A percentile compares a stretch with the other conserved stretches of the same genome.
Evolutionary conservation across 176 grass and related monocot species (phyloP).

Genomic region (Tuctoria greenei): DNA sequence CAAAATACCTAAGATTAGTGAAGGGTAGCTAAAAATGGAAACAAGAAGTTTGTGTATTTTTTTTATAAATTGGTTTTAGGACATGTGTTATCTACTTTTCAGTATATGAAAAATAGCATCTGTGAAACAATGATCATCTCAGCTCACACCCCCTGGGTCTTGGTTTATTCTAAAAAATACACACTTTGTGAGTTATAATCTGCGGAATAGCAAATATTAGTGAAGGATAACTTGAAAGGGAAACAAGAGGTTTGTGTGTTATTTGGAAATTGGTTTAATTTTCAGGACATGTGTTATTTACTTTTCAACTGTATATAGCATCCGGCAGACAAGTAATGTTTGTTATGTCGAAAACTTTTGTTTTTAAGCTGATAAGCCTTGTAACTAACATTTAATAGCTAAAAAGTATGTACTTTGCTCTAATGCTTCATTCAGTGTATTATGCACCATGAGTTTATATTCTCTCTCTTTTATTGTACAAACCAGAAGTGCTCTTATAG

Average conservation of each 20-base stretch:
- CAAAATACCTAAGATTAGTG: not conserved
- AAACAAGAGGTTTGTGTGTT: not conserved
- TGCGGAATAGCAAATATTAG: not conserved
- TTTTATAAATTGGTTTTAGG: not conserved
- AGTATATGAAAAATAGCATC: not conserved
- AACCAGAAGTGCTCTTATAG: not conserved
- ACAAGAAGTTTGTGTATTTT: not conserved
- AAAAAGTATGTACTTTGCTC: not conserved
- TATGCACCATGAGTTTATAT: no score
- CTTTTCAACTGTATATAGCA: not conserved
- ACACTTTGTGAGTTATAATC: not conserved
- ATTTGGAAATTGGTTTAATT: not conserved
- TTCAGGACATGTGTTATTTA: not conserved
- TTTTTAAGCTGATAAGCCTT: not conserved
- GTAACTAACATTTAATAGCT: not conserved
- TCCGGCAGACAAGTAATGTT: not conserved
- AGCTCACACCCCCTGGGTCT: slow-evolving; percentile 7
- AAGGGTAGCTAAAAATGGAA: slow-evolving; percentile 1
- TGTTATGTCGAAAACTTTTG: not conserved
- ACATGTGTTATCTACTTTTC: not conserved
- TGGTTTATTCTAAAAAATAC: not conserved
- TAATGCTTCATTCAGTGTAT: not conserved
- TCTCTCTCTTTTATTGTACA: not conserved
- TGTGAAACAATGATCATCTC: not conserved
- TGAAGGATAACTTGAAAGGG: not conserved